A percentile compares a stretch with the other conserved stretches of the same genome.
Evolutionary conservation across 2,329 filamentous ascomycete genomes (phyloP).

Genomic region (Raffaelea arxii): DNA sequence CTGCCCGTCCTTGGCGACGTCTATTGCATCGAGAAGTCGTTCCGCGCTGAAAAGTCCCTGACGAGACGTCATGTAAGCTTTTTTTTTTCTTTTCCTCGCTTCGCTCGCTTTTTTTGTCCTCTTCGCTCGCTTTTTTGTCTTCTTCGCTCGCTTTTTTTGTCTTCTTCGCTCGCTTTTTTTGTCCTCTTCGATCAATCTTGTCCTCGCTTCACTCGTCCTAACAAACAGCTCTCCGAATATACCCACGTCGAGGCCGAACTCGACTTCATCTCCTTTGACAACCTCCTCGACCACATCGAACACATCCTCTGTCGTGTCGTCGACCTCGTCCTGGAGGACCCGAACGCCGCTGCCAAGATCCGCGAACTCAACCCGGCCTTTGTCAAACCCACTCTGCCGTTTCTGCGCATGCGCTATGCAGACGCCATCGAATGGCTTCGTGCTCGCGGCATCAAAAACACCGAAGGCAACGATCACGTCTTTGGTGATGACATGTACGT

Average conservation of each 20-base stretch:
- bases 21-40: constrained; percentile 97
- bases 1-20: constrained; percentile 86
- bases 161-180: background rate
- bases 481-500: constrained; percentile 82
- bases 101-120: background rate
- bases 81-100: background rate
- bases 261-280: constrained; percentile 88
- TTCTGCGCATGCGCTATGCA: constrained; percentile 87
- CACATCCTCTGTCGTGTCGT: constrained; percentile 79
- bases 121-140: background rate
- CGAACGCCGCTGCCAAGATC: constrained; percentile 61
- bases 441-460: constrained; percentile 84
- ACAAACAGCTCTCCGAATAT: constrained; percentile 77
- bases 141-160: background rate
- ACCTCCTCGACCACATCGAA: constrained; percentile 81
- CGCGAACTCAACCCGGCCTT: constrained; percentile 89
- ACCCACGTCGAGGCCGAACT: constrained; percentile 94
- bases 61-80: constrained; percentile 64
- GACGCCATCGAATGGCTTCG: constrained; percentile 93
- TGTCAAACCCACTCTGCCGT: constrained; percentile 69
- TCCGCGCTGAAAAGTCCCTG: constrained; percentile 93
- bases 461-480: constrained; percentile 78
- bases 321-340: constrained; percentile 64
- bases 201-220: background rate
- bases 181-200: background rate